Evolutionary conservation across 2,329 filamentous ascomycete genomes (phyloP).

Genomic region (Calonectria pseudoreteaudii): DNA sequence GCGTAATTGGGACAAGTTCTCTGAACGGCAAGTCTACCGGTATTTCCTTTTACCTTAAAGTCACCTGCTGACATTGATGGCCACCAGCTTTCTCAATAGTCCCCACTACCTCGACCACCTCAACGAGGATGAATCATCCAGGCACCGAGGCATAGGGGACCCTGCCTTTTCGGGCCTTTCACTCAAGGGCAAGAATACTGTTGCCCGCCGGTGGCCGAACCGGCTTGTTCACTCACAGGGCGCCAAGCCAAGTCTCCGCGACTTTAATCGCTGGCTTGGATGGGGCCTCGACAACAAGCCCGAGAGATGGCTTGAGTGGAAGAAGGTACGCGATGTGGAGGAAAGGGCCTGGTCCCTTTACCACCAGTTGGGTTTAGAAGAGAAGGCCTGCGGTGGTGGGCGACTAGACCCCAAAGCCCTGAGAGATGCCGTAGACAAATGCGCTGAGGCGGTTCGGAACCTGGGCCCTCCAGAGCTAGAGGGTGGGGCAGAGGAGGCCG

Average conservation of each 20-base stretch:
- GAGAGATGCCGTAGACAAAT: neutral
- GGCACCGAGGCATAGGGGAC: neutral
- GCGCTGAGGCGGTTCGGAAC: neutral
- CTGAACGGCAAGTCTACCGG: constrained; percentile 26
- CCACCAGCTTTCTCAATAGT: constrained; percentile 21
- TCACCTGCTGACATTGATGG: neutral
- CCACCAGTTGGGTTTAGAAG: neutral
- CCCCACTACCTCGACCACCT: constrained; percentile 12
- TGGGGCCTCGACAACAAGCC: constrained; percentile 35
- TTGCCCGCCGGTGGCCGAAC: constrained; percentile 36
- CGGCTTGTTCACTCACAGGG: neutral
- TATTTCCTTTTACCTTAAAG: neutral
- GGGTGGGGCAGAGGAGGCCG: neutral
- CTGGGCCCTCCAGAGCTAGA: neutral
- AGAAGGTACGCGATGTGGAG: constrained; percentile 25
- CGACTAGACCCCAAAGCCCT: neutral
- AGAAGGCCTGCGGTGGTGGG: neutral
- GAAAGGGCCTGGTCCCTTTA: neutral
- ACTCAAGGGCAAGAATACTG: constrained; percentile 32
- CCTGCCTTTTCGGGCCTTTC: constrained; percentile 33
- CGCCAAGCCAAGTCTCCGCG: constrained; percentile 18
- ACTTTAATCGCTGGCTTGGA: constrained; percentile 38
- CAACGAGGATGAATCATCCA: neutral
- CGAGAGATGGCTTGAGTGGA: constrained; percentile 45
- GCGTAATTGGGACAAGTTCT: constrained; percentile 42